These are phyloP conservation scores for Talaromyces sp. DNA, from an alignment of 2,329 filamentous ascomycete species.

Conservation along the genomic window DNA sequence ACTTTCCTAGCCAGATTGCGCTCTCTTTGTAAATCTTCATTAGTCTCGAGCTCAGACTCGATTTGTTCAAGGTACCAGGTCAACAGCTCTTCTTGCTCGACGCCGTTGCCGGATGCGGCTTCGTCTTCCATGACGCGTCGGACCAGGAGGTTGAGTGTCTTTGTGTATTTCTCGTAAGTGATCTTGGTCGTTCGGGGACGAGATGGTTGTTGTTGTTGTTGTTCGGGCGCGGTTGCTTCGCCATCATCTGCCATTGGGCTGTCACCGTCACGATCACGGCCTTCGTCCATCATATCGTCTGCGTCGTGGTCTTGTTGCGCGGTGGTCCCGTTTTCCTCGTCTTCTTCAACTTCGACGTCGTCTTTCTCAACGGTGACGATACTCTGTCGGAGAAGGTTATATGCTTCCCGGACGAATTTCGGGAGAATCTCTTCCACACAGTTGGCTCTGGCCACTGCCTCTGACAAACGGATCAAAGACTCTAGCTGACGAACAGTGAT, in stretches of 20 bases:
- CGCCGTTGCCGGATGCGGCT: slow-evolving; percentile 66
- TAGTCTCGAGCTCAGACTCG: slow-evolving; percentile 72
- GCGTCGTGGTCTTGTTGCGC: slow-evolving; percentile 39
- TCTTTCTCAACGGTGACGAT: slow-evolving; percentile 98
- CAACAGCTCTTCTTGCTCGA: slow-evolving; percentile 74
- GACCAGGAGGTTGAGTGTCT: slow-evolving; percentile 81
- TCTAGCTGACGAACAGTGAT: slow-evolving; percentile 97
- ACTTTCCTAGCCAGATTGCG: slow-evolving; percentile 73
- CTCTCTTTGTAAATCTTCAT: slow-evolving; percentile 77
- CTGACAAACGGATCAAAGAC: slow-evolving; percentile 88
- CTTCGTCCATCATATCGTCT: slow-evolving; percentile 44
- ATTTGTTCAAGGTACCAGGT: slow-evolving; percentile 90
- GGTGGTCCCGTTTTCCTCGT: slow-evolving; percentile 44
- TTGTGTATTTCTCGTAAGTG: slow-evolving; percentile 90
- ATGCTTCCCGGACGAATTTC: slow-evolving; percentile 85
- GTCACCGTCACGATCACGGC: slow-evolving; percentile 45
- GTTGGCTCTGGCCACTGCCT: slow-evolving; percentile 97
- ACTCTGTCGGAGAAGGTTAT: slow-evolving; percentile 81
- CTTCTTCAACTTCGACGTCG: slow-evolving; percentile 88
- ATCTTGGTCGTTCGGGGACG: slow-evolving; percentile 70
- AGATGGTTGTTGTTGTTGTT: slow-evolving; percentile 26
- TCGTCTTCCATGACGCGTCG: slow-evolving; percentile 81
- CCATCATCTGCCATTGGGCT: slow-evolving; percentile 51
- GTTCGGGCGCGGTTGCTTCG: slow-evolving; percentile 36
- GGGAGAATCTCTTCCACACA: slow-evolving; percentile 86